Conservation (phyloP, 2,329 filamentous ascomycete species). For the Aspergillus chevalieri region DNA sequence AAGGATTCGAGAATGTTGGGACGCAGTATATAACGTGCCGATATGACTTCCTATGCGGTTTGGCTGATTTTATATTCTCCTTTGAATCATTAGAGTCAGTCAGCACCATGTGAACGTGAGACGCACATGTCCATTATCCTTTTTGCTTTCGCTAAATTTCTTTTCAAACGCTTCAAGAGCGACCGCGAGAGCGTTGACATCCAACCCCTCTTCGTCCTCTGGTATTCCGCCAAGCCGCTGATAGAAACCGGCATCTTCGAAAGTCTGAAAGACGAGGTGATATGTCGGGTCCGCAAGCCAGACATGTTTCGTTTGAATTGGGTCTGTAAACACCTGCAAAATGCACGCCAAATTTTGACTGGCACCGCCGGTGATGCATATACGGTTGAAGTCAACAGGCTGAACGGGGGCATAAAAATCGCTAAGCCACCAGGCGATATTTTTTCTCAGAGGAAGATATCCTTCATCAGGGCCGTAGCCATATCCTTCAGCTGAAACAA, state of each 20-base stretch:
- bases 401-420: slow-evolving; percentile 47
- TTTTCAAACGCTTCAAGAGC: slow-evolving; percentile 45
- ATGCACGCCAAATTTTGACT: slow-evolving; percentile 71
- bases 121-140: background rate
- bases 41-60: slow-evolving; percentile 68
- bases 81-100: background rate
- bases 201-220: slow-evolving; percentile 70
- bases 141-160: background rate
- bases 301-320: slow-evolving; percentile 61
- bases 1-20: slow-evolving; percentile 84
- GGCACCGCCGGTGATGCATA: slow-evolving; percentile 76
- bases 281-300: slow-evolving; percentile 78
- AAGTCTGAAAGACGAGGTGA: slow-evolving; percentile 70
- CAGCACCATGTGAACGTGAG: background rate
- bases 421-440: slow-evolving; percentile 63
- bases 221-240: slow-evolving; percentile 60
- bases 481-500: slow-evolving; percentile 54
- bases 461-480: slow-evolving; percentile 73
- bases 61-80: slow-evolving; percentile 52
- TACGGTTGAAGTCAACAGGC: slow-evolving; percentile 48
- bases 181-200: slow-evolving; percentile 54
- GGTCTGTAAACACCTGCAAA: slow-evolving; percentile 72
- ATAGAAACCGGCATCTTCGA: slow-evolving; percentile 68
- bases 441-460: slow-evolving; percentile 58
- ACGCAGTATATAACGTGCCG: slow-evolving; percentile 83